Evolutionary conservation across 257 asterid species (phyloP), one percentile per base, ranked within the genome.

Genomic region (Pogostemon cablin): DNA sequence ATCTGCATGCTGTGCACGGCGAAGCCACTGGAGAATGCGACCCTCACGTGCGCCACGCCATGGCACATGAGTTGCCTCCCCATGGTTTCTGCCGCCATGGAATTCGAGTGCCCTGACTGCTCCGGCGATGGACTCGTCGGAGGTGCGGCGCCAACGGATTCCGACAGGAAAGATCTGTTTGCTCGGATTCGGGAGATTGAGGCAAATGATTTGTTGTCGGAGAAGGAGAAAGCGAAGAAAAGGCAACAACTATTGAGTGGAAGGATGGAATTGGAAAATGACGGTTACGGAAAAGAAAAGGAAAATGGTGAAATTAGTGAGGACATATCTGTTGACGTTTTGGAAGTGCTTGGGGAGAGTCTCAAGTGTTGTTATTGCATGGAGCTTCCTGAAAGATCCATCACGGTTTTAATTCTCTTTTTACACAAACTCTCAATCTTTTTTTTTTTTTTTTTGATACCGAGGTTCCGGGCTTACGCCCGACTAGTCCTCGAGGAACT

Each of bases 371-470:
- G 85, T 44, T 87, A 81, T 43, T 92, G 98, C 64, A 80, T 87
- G 88, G 87, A 86, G 81, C 83, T 92, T n/a, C 96, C 90, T 0
- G 96, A 90, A 49, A 84, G 95, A 79, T 96, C 96, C 4, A 93
- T 92, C 20, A 85, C 98, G 87, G 96, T 90, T 87, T 67, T 55
- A 38, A 38, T 25, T 25, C 32, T 25, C 32, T 4, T 60, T 50
- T 65, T 61, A 9, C 66, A 9, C 57, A 39, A 9, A n/a, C 35
- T 53, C 35, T 39, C 7, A 6, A 6, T 15, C 50, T 0, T 7
- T 3, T 12, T 6, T n/a, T n/a, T n/a, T n/a, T n/a, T n/a, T n/a
- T n/a, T n/a, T n/a, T n/a, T n/a, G n/a, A n/a, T n/a, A n/a, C n/a
- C n/a, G n/a, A n/a, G n/a, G n/a, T n/a, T n/a, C n/a, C n/a, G n/a